phyloP scores from a whole-genome alignment of 2,329 filamentous ascomycete genomes.

The Aureobasidium musti region DNA sequence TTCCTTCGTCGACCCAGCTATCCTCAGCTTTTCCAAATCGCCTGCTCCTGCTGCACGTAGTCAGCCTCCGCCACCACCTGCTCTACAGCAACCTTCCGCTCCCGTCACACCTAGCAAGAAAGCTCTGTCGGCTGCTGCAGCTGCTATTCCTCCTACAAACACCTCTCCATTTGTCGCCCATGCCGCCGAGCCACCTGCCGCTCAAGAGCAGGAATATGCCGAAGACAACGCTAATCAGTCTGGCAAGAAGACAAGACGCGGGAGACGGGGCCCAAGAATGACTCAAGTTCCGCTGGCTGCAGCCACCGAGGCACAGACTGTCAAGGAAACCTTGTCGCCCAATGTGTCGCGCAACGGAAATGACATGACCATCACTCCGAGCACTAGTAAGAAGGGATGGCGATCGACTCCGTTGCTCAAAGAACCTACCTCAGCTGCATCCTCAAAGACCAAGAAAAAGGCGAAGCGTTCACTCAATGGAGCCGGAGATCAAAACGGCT shows the following conservation, averaged over 20 bases:
- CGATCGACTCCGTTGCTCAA: conserved; percentile 68
- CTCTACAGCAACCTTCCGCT: conserved; percentile 22
- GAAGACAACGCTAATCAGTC: conserved; percentile 32
- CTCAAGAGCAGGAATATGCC: neutral
- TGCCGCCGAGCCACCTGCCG: conserved; percentile 36
- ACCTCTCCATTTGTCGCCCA: conserved; percentile 44
- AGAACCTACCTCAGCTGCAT: conserved; percentile 48
- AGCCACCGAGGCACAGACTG: conserved; percentile 37
- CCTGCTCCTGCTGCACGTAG: conserved; percentile 35
- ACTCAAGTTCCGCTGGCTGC: conserved; percentile 30
- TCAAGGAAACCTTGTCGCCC: conserved; percentile 25
- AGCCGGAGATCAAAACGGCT: conserved; percentile 69
- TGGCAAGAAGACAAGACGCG: conserved; percentile 52
- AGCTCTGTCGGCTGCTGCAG: conserved; percentile 38
- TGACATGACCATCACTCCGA: conserved; percentile 41
- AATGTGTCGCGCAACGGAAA: conserved; percentile 43
- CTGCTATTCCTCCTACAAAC: conserved; percentile 42
- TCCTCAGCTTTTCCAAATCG: conserved; percentile 64
- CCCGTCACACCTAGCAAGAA: conserved; percentile 50
- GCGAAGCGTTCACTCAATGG: conserved; percentile 51
- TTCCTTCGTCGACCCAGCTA: conserved; percentile 76
- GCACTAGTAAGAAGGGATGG: conserved; percentile 61
- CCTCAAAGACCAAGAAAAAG: conserved; percentile 45
- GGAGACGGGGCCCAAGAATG: conserved; percentile 33
- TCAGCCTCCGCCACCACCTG: conserved; percentile 31